Percentiles rank a stretch among this genome's conserved stretches.
Evolutionary conservation across 495 filamentous ascomycete genomes (phyloP).

Genomic region (Aspergillus diversus): DNA sequence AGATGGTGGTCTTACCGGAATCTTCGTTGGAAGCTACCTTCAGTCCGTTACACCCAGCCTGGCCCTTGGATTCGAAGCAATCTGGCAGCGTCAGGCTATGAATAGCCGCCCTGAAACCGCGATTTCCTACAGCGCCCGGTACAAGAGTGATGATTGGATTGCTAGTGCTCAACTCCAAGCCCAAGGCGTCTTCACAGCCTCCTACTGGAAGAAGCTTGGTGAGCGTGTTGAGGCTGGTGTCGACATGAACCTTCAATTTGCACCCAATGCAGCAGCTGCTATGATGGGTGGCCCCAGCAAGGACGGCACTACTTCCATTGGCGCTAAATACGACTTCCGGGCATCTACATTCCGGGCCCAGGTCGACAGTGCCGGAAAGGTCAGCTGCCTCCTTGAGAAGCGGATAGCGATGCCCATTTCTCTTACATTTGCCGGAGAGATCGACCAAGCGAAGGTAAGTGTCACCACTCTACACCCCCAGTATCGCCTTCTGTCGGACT

Average conservation of each 20-base stretch:
- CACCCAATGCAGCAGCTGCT: conserved; percentile 59
- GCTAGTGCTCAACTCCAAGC: conserved; percentile 83
- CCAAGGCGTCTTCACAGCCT: conserved; percentile 83
- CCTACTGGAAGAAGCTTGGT: conserved; percentile 93
- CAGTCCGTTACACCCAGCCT: conserved; percentile 89
- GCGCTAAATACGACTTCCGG: conserved; percentile 98
- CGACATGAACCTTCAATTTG: conserved; percentile 87
- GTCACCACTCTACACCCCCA: no score
- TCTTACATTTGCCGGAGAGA: conserved; percentile 94
- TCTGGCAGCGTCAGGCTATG: conserved; percentile 85
- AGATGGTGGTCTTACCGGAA: conserved; percentile 90
- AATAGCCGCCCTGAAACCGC: conserved; percentile 80
- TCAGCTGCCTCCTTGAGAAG: conserved; percentile 94
- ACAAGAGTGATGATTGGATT: conserved; percentile 89
- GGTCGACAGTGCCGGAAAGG: conserved; percentile 90
- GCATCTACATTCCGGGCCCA: conserved; percentile 93
- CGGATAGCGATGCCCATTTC: conserved; percentile 85
- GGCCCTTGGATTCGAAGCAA: conserved; percentile 85
- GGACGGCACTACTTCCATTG: conserved; percentile 87
- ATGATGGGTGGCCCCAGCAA: conserved; percentile 75
- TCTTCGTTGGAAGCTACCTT: conserved; percentile 92
- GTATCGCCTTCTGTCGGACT: not conserved
- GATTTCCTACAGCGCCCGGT: conserved; percentile 85
- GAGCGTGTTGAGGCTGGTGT: conserved; percentile 96
- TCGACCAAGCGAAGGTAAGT: conserved; percentile 93